Conservation (phyloP, 129 eudicot species). For the Silybum marianum region DNA sequence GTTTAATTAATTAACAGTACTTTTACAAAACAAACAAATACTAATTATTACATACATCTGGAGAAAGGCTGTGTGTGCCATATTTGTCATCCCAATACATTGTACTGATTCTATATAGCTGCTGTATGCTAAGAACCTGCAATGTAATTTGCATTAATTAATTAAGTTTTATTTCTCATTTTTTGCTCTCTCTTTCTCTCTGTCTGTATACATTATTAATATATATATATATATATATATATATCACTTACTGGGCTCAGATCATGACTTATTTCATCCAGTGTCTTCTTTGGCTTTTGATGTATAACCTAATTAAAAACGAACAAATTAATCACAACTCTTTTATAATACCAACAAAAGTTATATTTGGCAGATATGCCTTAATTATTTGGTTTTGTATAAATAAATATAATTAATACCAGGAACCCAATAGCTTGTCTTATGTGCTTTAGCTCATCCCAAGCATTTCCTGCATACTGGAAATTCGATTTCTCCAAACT, state of each 20-base stretch:
- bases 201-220: neutral
- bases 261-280: slow-evolving; percentile 90
- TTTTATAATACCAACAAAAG: neutral
- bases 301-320: slow-evolving; percentile 68
- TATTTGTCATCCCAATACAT: slow-evolving; percentile 99
- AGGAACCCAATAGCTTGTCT: slow-evolving; percentile 97
- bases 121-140: slow-evolving; percentile 88
- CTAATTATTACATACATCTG: slow-evolving; percentile 44
- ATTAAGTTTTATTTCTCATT: neutral
- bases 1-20: neutral
- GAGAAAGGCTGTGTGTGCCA: slow-evolving; percentile 82
- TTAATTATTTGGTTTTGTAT: neutral
- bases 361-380: neutral
- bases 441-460: slow-evolving; percentile 98
- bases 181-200: no score
- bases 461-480: slow-evolving; percentile 90
- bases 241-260: slow-evolving; percentile 75
- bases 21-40: neutral
- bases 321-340: neutral
- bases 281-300: slow-evolving; percentile 80
- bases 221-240: neutral
- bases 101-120: slow-evolving; percentile 90
- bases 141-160: neutral
- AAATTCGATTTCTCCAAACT: slow-evolving; percentile 20
- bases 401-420: slow-evolving; percentile 43